Base-by-base conservation (phyloP, 139 green algal species). In the Pseudopediastrum boryanum region DNA sequence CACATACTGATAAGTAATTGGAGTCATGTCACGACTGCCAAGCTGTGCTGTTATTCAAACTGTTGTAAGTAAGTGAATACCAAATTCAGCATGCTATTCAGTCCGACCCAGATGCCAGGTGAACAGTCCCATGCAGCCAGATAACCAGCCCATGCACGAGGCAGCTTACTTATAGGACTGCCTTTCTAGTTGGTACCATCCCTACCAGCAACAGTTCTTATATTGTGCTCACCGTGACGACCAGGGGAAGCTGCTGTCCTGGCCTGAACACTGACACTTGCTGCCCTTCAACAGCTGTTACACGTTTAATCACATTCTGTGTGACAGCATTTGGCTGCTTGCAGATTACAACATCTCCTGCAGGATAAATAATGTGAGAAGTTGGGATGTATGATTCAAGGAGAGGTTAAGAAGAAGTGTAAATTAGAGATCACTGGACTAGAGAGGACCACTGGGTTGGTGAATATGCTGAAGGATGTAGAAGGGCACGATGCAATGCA, bases 291-390 rank as follows among this genome's bases (percentile, higher is more conserved):
- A 88, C 42, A 4, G 84, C 87, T 23, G 74, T 79, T 23, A 91
- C 83, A 4, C 87, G 84, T 83, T 91, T 91, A 64, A 91, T 87
- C 77, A 91, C 79, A 80, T 83, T 83, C 69, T 91, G 84, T 4
- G 43, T 63, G 1, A 83, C 81, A 41, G 85, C 63, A 33, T 88
- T 83, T 0, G 87, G 87, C 42, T 83, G 79, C 0, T 82, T 76
- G 75, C 84, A 88, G 56, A 91, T 91, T 5, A 91, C 83, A 3
- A 91, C 78, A 48, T 91, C 87, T 5, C 86, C 86, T 91, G 86
- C 41, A 64, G 31, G 6, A 19, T 39, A 23, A 6, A 71, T 8
- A 51, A 51, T n/a, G n/a, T n/a, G n/a, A n/a, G n/a, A n/a, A n/a
- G n/a, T n/a, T n/a, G n/a, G n/a, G n/a, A n/a, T n/a, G n/a, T n/a